Conservation (phyloP, 1,284 basidiomycete species). For the Schizophyllum commune region DNA sequence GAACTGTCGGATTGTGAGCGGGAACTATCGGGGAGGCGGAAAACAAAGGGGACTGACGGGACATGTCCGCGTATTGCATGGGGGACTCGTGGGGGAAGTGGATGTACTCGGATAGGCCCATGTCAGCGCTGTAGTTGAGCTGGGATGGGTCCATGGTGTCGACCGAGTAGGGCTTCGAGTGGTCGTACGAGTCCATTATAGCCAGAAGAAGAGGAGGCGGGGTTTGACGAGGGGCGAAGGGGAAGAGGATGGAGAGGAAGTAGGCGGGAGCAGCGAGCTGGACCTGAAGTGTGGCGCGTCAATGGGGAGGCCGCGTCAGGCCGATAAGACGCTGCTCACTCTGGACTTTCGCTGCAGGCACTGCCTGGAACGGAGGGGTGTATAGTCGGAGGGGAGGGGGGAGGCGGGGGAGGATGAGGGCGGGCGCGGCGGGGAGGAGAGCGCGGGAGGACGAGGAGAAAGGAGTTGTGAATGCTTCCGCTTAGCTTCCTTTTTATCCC, state of each 20-base stretch:
- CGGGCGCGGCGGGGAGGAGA: slow-evolving; percentile 20
- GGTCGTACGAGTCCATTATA: slow-evolving; percentile 38
- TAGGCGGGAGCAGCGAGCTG: slow-evolving; percentile 13
- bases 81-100: slow-evolving; percentile 35
- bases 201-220: slow-evolving; percentile 17
- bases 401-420: slow-evolving; percentile 21
- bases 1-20: slow-evolving; percentile 6
- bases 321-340: no score
- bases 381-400: slow-evolving; percentile 25
- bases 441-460: slow-evolving; percentile 22
- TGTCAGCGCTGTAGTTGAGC: slow-evolving; percentile 53
- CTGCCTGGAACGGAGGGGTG: slow-evolving; percentile 18
- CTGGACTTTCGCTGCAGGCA: slow-evolving; percentile 6
- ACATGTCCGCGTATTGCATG: slow-evolving; percentile 33
- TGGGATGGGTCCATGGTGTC: slow-evolving; percentile 49
- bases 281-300: slow-evolving; percentile 7
- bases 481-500: slow-evolving; percentile 8
- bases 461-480: slow-evolving; percentile 16
- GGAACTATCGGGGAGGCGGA: neutral
- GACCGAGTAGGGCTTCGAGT: slow-evolving; percentile 31
- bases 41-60: slow-evolving; percentile 28
- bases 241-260: slow-evolving; percentile 17
- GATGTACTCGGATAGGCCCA: slow-evolving; percentile 31
- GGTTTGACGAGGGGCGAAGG: slow-evolving; percentile 20
- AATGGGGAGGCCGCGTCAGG: no score